Conservation (phyloP, 2,329 filamentous ascomycete genomes). For the Didymella segeticola region DNA sequence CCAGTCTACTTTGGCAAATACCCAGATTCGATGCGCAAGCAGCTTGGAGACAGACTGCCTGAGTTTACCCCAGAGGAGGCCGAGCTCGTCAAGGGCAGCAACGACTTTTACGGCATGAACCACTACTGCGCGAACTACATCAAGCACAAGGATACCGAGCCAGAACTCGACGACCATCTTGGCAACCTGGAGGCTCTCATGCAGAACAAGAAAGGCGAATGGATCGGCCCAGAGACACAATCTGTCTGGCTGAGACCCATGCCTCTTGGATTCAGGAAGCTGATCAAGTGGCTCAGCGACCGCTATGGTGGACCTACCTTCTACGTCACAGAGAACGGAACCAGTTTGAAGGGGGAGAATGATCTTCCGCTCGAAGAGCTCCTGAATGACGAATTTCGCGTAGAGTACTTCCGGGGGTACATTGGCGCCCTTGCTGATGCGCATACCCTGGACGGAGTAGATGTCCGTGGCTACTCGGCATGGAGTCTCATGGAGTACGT, state of each 20-base stretch:
- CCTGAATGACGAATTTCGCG: conserved; percentile 81
- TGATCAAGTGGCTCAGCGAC: conserved; percentile 65
- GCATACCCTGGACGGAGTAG: conserved; percentile 73
- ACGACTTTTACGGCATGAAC: conserved; percentile 96
- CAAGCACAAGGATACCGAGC: conserved; percentile 69
- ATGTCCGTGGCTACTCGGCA: conserved; percentile 81
- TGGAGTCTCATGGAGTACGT: conserved; percentile 85
- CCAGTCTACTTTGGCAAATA: conserved; percentile 86
- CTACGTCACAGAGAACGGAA: conserved; percentile 90
- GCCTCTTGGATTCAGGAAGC: conserved; percentile 76
- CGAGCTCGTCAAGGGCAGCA: conserved; percentile 79
- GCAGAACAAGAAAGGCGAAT: conserved; percentile 73
- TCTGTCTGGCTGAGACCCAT: conserved; percentile 81
- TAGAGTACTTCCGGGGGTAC: conserved; percentile 79
- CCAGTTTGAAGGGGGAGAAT: conserved; percentile 82
- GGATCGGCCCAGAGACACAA: conserved; percentile 82
- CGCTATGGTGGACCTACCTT: conserved; percentile 79
- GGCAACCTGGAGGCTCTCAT: conserved; percentile 79
- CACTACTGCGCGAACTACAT: conserved; percentile 91
- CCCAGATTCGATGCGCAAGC: conserved; percentile 80
- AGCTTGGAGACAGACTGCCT: conserved; percentile 80
- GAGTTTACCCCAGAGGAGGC: conserved; percentile 75
- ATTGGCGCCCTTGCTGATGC: conserved; percentile 79
- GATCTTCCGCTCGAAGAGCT: conserved; percentile 74
- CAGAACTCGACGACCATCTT: conserved; percentile 70